Percentiles rank a stretch among this genome's conserved stretches.
These are phyloP conservation scores for Lithospermum erythrorhizon DNA, from an alignment of 257 asterid genomes.

Conservation along the genomic window DNA sequence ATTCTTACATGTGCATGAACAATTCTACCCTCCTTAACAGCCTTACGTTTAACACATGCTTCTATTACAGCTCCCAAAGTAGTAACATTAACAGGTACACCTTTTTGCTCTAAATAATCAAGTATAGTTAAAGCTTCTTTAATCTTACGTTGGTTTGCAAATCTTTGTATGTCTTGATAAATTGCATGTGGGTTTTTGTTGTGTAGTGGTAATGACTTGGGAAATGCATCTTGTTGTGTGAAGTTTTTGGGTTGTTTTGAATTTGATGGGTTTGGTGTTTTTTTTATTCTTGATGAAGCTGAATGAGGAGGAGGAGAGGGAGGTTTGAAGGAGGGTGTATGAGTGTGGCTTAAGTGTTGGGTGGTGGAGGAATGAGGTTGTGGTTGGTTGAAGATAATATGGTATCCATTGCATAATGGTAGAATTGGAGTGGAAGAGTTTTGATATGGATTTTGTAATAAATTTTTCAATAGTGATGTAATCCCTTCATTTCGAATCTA, in stretches of 20 bases:
- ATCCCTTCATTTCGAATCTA: no score
- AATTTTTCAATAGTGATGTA: no score
- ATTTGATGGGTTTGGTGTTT: slow-evolving; percentile 13
- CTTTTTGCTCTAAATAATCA: slow-evolving; percentile 71
- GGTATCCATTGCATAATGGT: slow-evolving; percentile 26
- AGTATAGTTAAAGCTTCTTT: slow-evolving; percentile 62
- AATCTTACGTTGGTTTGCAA: slow-evolving; percentile 56
- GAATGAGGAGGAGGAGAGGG: slow-evolving; percentile 20
- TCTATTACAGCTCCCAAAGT: slow-evolving; percentile 59
- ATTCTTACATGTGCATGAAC: slow-evolving; percentile 58
- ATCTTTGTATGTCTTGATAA: slow-evolving; percentile 57
- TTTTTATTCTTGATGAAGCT: slow-evolving; percentile 2
- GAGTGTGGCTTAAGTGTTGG: slow-evolving; percentile 15
- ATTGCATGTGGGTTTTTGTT: slow-evolving; percentile 62
- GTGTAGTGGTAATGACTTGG: slow-evolving; percentile 45
- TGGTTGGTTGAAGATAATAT: slow-evolving; percentile 15
- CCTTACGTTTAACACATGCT: slow-evolving; percentile 44
- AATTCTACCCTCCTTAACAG: slow-evolving; percentile 41
- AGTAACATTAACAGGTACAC: slow-evolving; percentile 67
- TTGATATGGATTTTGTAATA: no score
- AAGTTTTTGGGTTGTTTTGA: slow-evolving; percentile 19
- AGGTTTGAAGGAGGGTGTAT: not conserved
- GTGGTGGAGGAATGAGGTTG: slow-evolving; percentile 21
- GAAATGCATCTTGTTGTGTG: slow-evolving; percentile 32
- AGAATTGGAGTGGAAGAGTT: not conserved